Base-by-base conservation (phyloP, 2,329 filamentous ascomycete genomes). In the Zymoseptoria tritici region DNA sequence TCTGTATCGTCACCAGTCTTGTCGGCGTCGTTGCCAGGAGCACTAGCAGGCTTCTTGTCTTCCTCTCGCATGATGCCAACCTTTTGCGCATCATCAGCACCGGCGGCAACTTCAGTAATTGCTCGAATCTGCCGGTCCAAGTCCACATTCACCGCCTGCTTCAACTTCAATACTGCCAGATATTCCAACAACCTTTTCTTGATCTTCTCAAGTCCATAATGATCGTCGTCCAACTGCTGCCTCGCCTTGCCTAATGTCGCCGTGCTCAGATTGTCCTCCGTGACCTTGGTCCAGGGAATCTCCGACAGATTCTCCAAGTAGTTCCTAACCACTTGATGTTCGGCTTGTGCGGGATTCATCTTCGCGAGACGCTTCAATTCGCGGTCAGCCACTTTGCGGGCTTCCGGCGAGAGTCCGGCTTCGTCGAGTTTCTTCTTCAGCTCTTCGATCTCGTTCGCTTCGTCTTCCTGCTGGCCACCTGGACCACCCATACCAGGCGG, bases 131-230 rank as follows among this genome's bases (percentile, higher is more conserved):
- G 87, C 24, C 84, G 83, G 57, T 96, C 89, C 19, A 97, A 80
- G 56, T 90, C 87, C 57, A 88, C 83, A 65, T 97, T 97, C 63
- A 93, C 86, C 21, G 89, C 86, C 72, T 97, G 92, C 80, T 97
- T 99, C 59, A 99, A 81, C 67, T 94, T 89, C 56, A 99, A 80
- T n/a, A 99, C 94, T 2, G 94, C 95, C 51, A 99, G 81, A 71
- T 99, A 99, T 74, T 97, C 95, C 4, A 99, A 82, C 21, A 99
- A 76, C 51, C 94, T 84, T 81, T 96, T 97, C 84, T 99, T 99
- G 71, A 99, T 93, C 75, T 93, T 95, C 62, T 97, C 91, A 13
- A 99, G 79, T 0, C 94, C 94, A 68, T 97, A 97, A 74, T 99
- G 94, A 71, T 99, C 94, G 64, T 95, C 87, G 69, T 99, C 91